Base-by-base conservation (phyloP, 495 filamentous ascomycete species). In the Penicillium argentinense region DNA sequence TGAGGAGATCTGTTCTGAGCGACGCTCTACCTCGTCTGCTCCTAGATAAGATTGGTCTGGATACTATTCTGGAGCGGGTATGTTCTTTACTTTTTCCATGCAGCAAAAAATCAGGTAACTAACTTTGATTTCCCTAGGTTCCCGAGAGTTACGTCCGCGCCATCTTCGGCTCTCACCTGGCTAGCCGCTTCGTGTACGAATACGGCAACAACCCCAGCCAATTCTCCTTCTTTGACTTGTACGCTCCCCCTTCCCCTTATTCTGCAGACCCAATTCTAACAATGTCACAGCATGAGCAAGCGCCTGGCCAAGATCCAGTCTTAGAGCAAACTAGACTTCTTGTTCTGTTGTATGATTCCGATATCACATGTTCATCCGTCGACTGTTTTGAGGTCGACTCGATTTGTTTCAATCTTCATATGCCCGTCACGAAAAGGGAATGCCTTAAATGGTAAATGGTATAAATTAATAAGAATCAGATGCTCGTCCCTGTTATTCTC, bases 201-300 rank as follows among this genome's bases (percentile, higher is more conserved):
- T 89, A 88, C 66, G 93, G 93, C 63, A 92, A 89, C 72, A 81
- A 78, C 53, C 91, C 93, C 3, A 92, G 85, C 74, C 95, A 97
- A 62, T 97, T 98, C 72, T 89, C 93, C 6, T 98, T 98, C 79
- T 98, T 96, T 71, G 87, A 95, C 57, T 98, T 97, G 90, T 96
- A 76, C 81, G 87, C 84, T 26, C 5, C 25, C 11, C 13, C 38
- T 21, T 38, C 18, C 8, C 6, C 13, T 9, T 39, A 4, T 25
- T 12, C 3, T 25, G 5, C 36, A 1, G 6, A n/a, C n/a, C n/a
- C n/a, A n/a, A n/a, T n/a, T n/a, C n/a, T n/a, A n/a, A n/a, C n/a
- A n/a, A n/a, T n/a, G n/a, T n/a, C 33, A 19, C 49, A 81, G 77
- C 60, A 82, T 82, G 78, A 76, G 76, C 57, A 77, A 79, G 63